Evolutionary conservation across 306 rosid genomes (phyloP).

Genomic region (Fagus crenata): DNA sequence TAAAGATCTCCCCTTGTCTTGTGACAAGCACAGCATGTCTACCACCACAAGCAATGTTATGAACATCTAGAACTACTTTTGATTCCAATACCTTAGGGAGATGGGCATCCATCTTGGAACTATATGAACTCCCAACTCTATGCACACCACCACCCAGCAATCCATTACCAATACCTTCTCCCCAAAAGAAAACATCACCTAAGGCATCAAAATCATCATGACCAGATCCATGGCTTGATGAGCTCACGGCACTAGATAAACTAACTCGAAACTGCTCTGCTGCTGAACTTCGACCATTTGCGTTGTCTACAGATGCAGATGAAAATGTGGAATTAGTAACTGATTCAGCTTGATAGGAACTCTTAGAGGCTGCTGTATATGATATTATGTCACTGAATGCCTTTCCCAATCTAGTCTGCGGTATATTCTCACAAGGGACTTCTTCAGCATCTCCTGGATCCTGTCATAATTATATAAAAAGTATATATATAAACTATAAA

Average conservation of each 20-base stretch:
- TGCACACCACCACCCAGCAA: conserved; percentile 67
- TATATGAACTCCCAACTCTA: conserved; percentile 54
- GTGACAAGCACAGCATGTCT: conserved; percentile 81
- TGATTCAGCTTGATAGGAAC: conserved; percentile 51
- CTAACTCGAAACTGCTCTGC: conserved; percentile 78
- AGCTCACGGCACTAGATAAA: conserved; percentile 90
- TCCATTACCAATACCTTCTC: conserved; percentile 77
- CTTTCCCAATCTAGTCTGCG: conserved; percentile 63
- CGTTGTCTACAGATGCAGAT: conserved; percentile 57
- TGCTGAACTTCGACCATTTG: conserved; percentile 69
- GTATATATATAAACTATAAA: conserved; percentile 21
- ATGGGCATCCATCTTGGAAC: conserved; percentile 67
- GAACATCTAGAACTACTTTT: conserved; percentile 81
- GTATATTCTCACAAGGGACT: conserved; percentile 45
- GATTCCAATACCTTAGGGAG: conserved; percentile 90
- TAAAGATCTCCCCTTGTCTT: conserved; percentile 86
- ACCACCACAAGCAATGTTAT: conserved; percentile 80
- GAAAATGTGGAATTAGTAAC: conserved; percentile 48
- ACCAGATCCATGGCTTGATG: conserved; percentile 89
- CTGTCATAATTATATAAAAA: conserved; percentile 42
- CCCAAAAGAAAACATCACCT: conserved; percentile 88
- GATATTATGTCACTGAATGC: conserved; percentile 80
- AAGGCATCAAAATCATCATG: conserved; percentile 78
- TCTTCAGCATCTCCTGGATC: conserved; percentile 61
- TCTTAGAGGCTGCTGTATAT: conserved; percentile 53